phyloP scores from a whole-genome alignment of 495 filamentous ascomycete genomes.

The Entonaema liquescens region DNA sequence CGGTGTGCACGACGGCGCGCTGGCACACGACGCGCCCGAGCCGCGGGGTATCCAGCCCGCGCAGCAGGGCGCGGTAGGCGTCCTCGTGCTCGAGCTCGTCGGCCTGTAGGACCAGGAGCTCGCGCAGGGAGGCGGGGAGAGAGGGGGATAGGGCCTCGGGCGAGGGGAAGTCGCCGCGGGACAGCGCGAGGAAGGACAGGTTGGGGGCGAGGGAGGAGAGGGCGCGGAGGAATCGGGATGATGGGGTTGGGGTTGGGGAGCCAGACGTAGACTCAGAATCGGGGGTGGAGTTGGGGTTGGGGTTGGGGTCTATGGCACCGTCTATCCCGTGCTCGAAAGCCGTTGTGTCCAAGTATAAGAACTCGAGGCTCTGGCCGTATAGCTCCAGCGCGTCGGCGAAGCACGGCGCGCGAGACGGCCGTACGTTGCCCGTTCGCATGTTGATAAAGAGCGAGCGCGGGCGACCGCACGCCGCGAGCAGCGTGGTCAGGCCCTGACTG shows the following conservation, averaged over 20 bases:
- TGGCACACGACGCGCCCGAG: background rate
- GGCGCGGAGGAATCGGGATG: background rate
- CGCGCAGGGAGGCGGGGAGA: conserved; percentile 6
- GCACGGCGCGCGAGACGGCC: background rate
- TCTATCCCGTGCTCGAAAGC: background rate
- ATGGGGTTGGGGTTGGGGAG: too few species aligned
- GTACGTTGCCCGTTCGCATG: conserved; percentile 6
- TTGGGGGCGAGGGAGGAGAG: background rate
- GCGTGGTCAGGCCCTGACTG: background rate
- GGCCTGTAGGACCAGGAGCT: conserved; percentile 6
- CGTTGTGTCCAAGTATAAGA: background rate
- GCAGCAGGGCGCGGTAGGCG: background rate
- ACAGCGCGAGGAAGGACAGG: background rate
- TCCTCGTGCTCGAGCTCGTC: background rate
- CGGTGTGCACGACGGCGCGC: too few species aligned
- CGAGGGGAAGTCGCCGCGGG: background rate
- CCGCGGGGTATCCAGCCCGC: background rate
- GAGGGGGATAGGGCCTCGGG: background rate
- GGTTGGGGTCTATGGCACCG: background rate
- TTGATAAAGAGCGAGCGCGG: conserved; percentile 11
- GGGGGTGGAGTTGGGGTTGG: background rate
- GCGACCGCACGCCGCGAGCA: background rate
- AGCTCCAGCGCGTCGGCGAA: conserved; percentile 1
- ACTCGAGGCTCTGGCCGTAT: background rate
- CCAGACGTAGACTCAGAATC: background rate